Percentiles rank a stretch among this genome's conserved stretches.
Evolutionary conservation across 1,284 basidiomycete species (phyloP).

Genomic region (Heterobasidion irregulare): DNA sequence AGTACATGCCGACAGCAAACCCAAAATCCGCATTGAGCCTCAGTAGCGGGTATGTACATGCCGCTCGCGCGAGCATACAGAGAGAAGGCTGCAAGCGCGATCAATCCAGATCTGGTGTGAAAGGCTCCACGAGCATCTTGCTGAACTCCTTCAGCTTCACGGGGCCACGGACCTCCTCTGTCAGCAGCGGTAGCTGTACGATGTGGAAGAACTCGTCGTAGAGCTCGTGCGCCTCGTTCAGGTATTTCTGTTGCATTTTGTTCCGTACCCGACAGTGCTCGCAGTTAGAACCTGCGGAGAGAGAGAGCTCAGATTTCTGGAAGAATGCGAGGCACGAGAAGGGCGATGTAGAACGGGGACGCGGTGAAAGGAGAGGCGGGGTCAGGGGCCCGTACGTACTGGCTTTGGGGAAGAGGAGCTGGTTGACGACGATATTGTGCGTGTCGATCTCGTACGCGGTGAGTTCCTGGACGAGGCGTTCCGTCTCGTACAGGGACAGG

Average conservation of each 20-base stretch:
- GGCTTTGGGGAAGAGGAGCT: constrained; percentile 89
- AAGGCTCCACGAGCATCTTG: constrained; percentile 75
- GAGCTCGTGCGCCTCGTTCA: constrained; percentile 88
- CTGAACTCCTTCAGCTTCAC: constrained; percentile 90
- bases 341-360: neutral
- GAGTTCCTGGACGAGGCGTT: constrained; percentile 94
- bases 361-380: constrained; percentile 1
- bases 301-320: too few species aligned
- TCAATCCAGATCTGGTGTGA: constrained; percentile 19
- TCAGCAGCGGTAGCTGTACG: constrained; percentile 85
- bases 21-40: too few species aligned
- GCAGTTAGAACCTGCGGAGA: constrained; percentile 70
- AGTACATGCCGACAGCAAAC: neutral
- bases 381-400: constrained; percentile 37
- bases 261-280: constrained; percentile 92
- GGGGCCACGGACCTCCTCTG: constrained; percentile 94
- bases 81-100: neutral
- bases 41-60: neutral
- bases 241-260: constrained; percentile 98
- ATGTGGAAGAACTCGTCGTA: constrained; percentile 98
- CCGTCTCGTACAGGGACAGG: constrained; percentile 96
- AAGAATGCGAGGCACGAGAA: neutral
- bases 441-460: constrained; percentile 98
- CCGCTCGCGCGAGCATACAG: neutral
- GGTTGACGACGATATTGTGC: constrained; percentile 98